These are phyloP conservation scores for Fusarium sp. DNA, from an alignment of 2,329 filamentous ascomycete species.

Conservation along the genomic window DNA sequence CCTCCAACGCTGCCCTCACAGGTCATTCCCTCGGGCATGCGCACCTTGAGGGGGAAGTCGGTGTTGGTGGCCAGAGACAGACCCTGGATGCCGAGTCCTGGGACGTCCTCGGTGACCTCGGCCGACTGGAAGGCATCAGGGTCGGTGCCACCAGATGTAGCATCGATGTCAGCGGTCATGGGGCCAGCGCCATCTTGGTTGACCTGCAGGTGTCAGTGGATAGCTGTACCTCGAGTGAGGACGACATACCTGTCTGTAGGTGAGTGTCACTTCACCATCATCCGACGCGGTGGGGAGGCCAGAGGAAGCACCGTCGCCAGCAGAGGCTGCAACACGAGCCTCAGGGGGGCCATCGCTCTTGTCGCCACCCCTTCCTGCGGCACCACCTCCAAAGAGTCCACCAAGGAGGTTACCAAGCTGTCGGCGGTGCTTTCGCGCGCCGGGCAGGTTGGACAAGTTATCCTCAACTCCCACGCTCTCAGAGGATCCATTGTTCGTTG, in stretches of 20 bases:
- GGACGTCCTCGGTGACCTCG: constrained; percentile 70
- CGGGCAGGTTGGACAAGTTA: constrained; percentile 49
- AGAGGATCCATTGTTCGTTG: constrained; percentile 54
- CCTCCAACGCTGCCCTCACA: constrained; percentile 71
- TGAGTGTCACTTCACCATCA: constrained; percentile 71
- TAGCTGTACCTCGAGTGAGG: constrained; percentile 17
- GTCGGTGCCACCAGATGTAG: constrained; percentile 73
- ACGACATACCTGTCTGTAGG: constrained; percentile 64
- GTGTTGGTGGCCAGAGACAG: constrained; percentile 70
- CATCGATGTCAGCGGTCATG: constrained; percentile 69
- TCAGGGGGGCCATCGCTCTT: constrained; percentile 51
- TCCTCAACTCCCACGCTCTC: constrained; percentile 58
- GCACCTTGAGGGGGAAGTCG: constrained; percentile 73
- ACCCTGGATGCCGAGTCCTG: constrained; percentile 66
- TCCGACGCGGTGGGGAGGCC: constrained; percentile 72
- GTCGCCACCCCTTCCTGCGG: constrained; percentile 41
- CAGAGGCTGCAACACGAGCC: constrained; percentile 63
- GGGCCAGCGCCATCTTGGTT: constrained; percentile 79
- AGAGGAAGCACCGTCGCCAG: constrained; percentile 63
- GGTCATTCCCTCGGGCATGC: constrained; percentile 77
- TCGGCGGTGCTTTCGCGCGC: constrained; percentile 39
- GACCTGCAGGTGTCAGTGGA: constrained; percentile 58
- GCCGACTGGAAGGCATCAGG: constrained; percentile 69
- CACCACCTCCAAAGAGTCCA: constrained; percentile 42
- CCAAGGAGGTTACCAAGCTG: constrained; percentile 41